Evolutionary conservation across 2,329 filamentous ascomycete genomes (phyloP).

Genomic region (Aspergillus viridinutans): DNA sequence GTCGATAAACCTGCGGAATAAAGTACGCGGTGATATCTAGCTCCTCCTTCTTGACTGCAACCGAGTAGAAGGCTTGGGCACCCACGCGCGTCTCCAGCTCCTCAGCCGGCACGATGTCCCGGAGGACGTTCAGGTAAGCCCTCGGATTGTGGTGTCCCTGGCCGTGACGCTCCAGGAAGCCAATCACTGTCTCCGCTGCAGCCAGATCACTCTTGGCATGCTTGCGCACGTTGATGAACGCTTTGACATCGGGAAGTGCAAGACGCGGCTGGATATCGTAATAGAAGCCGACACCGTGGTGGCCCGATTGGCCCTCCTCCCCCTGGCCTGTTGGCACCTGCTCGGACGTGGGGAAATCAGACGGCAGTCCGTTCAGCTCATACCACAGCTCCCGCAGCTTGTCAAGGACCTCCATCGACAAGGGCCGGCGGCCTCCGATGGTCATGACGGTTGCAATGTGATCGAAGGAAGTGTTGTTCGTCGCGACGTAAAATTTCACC

Average conservation of each 20-base stretch:
- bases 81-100: background rate
- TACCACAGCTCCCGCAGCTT: conserved; percentile 6
- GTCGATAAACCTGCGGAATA: conserved; percentile 2
- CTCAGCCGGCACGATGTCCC: conserved; percentile 1
- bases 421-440: background rate
- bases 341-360: conserved; percentile 3
- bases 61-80: conserved; percentile 1
- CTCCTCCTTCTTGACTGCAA: conserved; percentile 3
- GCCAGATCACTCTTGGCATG: conserved; percentile 2
- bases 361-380: background rate
- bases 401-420: background rate
- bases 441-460: conserved; percentile 4
- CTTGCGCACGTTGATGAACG: background rate
- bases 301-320: background rate
- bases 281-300: conserved; percentile 1
- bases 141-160: background rate
- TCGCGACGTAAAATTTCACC: conserved; percentile 2
- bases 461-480: conserved; percentile 1
- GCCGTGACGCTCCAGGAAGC: conserved; percentile 2
- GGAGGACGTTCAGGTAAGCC: conserved; percentile 2
- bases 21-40: conserved; percentile 4
- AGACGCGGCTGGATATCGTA: conserved; percentile 2
- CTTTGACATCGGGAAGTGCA: background rate
- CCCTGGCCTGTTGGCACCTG: background rate
- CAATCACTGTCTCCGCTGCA: background rate